Evolutionary conservation across 2,329 filamentous ascomycete genomes (phyloP), one percentile per base, ranked within the genome.

Genomic region (Fusarium sambucinum): DNA sequence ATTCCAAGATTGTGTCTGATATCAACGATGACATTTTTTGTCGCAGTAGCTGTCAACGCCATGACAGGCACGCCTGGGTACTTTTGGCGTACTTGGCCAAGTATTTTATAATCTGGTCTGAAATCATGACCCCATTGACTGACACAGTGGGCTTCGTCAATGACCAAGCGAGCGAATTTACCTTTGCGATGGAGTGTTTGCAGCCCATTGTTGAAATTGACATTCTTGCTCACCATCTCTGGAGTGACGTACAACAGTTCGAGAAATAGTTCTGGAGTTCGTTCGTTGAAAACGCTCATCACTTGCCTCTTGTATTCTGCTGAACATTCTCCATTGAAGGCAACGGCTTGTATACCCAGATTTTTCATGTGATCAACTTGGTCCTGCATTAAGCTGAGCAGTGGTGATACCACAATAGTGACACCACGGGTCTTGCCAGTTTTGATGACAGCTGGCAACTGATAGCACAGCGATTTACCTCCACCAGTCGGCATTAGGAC

Each of bases 41-140:
- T 99, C 12, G 96, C 96, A 3, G 96, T 99, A 9, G 96, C 96
- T 27, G 96, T 99, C 71, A 99, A 83, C 5, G 96, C 96, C 88
- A 99, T 97, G 40, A 98, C 86, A 1, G 96, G 96, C 5, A 98
- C 92, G 3, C 87, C 87, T 1, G 90, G 89, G 72, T 95, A 95
- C 53, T 86, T 87, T 40, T 82, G 78, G 48, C 95, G 87, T 42
- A 97, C 83, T 60, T 89, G 85, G 29, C 94, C 93, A 6, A 99
- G 83, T 30, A 87, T 87, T 78, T 97, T 97, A 82, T 99, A 99
- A 77, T 98, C 95, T 1, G 94, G 95, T 45, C 96, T 89, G 77
- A 99, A 99, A 78, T 99, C 96, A 73, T 99, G 96, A 1, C 96
- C 96, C 96, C 96, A 99, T 82, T 99, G 94, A 78, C 96, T 98